Base-by-base conservation (phyloP, 495 filamentous ascomycete species). In the Rostrohypoxylon terebratum region DNA sequence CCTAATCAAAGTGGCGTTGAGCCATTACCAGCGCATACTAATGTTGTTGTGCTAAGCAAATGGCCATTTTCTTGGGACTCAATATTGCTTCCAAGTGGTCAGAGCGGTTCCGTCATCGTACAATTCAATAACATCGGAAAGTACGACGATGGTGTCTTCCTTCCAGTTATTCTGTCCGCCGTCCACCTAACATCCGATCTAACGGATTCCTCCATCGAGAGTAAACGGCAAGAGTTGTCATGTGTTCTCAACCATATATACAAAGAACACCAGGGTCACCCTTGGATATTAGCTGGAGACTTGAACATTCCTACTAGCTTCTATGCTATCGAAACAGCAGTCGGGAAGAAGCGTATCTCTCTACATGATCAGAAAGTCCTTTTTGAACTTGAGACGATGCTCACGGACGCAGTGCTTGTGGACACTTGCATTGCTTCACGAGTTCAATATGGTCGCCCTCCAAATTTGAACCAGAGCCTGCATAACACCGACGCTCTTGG, bases 251-350 rank as follows among this genome's bases (percentile, higher is more conserved):
- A 60, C n/a, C 79, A 87, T 68, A 63, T 89, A 11, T 72, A 70
- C 1, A 45, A 53, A 1, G 45, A 45, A 2, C 82, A 86, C 50
- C 59, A 75, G 23, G 31, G 55, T 0, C 79, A 82, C 63, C 77
- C 81, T 20, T 87, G 82, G 80, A 80, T 89, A 44, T 61, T 90
- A 31, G 87, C 83, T 1, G 88, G 88, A 1, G 88, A 89, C 72
- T 87, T 88, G 76, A 89, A 89, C 62, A 73, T 89, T 16, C 77
- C 82, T 4, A 87, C 85, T 5, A 89, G 87, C 0, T 69, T 76
- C 31, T 79, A 80, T 48, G 82, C 83, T 4, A 83, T 89, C 59
- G 75, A 85, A n/a, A 76, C 68, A 7, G 86, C 86, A 8, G 51
- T 86, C 20, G 80, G 79, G 40, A 82, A 76, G 57, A 82, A 81